Base-by-base conservation (phyloP, 2,329 filamentous ascomycete species). In the Fusarium nematophilum region DNA sequence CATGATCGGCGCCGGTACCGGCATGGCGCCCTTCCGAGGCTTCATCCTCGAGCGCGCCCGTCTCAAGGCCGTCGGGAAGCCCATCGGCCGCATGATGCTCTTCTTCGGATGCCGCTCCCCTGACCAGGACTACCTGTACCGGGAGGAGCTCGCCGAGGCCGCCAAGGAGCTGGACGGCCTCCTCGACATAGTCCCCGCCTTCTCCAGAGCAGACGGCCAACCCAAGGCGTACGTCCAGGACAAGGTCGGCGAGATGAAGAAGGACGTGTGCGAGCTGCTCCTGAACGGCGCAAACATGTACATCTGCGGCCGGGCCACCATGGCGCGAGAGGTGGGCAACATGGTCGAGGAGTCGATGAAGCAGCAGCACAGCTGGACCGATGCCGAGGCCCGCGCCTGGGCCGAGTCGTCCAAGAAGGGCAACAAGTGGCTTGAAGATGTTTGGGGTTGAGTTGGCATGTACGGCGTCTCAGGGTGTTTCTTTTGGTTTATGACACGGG, bases 41-140 rank as follows among this genome's bases (percentile, higher is more conserved):
- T 73, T 73, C 15, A 55, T 70, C 7, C 58, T 62, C 1, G 70
- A 72, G 37, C 59, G 69, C 2, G 64, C 53, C 21, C 56, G 62
- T 9, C 54, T 64, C 10, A 54, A 53, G n/a, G 53, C 62, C 3
- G 50, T 67, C 10, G 65, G 65, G 9, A 59, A 66, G 43, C 47
- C 50, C 2, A 52, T 70, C 6, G 67, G 68, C 0, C 55, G 46
- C 1, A 71, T 68, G 52, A 25, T 73, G 4, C 38, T 90, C 1
- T 88, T 88, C 73, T 79, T 85, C 53, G 87, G 87, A n/a, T 89
- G 85, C 68, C 81, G 83, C 15, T 67, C 74, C 6, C 79, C 80
- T 0, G 76, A 76, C 0, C 72, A 76, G 23, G 87, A 90, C 62
- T 78, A 82, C 18, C 67, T 90, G 0, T 89, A 90, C 71, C 71